Base-by-base conservation (phyloP, 2,329 filamentous ascomycete genomes). In the Gnomoniopsis sp. region DNA sequence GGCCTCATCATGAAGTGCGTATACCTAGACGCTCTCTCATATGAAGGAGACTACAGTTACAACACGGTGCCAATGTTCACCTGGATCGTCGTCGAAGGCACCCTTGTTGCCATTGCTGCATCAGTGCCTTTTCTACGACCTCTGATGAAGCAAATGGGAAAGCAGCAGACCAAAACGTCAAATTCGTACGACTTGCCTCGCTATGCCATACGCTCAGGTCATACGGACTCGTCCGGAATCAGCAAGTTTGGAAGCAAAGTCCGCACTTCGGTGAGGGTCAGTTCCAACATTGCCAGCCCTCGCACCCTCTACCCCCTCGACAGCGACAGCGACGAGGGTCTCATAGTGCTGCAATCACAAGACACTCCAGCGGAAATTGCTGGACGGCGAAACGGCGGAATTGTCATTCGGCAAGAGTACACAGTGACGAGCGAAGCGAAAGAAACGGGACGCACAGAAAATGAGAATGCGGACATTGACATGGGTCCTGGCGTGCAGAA, bases 1-100 rank as follows among this genome's bases (percentile, higher is more conserved):
- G 55, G 55, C 19, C 55, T 57, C 21, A 6, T 57, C 21, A 57
- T 57, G 55, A 57, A 57, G 34, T 57, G 55, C 34, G 55, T 57
- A 22, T 57, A 57, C 49, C 43, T 57, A n/a, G 21, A 48, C 11
- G 55, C 55, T 8, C 55, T 57, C 21, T 57, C 55, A n/a, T 17
- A 57, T 26, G 41, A 46, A 47, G 55, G 55, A 6, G 55, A 57
- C 22, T 53, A 53, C 33, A 57, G 55, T 49, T 57, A 57, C 49
- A 49, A 53, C 43, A 57, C 55, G 8, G 55, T 57, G 33, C 49
- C 55, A 3, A 57, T 57, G 55, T 57, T 57, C 22, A 57, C 55
- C n/a, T 57, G 55, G 55, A 57, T 57, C 30, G 38, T 47, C 41
- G 55, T 57, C 41, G 55, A 57, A 44, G 55, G 55, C 2, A 53